These are phyloP conservation scores for Beta macrorhiza DNA, from an alignment of 179 eudicot genomes.

Conservation along the genomic window DNA sequence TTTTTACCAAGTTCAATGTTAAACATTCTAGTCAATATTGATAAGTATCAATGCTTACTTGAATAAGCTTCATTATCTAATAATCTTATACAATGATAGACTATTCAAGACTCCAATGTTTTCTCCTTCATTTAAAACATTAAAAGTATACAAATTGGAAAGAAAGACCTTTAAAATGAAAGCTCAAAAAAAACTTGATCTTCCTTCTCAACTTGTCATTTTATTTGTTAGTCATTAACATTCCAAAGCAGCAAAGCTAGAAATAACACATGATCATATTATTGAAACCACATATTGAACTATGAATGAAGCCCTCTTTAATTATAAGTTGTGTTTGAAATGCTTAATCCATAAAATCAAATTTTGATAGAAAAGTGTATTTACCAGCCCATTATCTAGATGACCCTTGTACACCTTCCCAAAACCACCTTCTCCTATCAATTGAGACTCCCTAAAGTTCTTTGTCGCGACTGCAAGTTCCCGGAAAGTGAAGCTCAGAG, in stretches of 20 bases:
- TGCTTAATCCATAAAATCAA: neutral
- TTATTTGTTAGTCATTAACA: neutral
- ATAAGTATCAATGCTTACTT: too few relatives aligned
- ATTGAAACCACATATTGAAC: neutral
- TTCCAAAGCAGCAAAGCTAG: neutral
- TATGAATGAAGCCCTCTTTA: too few relatives aligned
- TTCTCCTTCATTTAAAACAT: neutral
- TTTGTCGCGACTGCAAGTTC: conserved; percentile 62
- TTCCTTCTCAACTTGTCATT: neutral
- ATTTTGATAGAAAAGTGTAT: neutral
- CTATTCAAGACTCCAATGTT: neutral
- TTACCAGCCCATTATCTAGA: conserved; percentile 60
- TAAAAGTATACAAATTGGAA: neutral
- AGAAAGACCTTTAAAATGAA: neutral
- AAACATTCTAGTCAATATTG: too few relatives aligned
- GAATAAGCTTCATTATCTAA: too few relatives aligned
- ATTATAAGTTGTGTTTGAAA: neutral
- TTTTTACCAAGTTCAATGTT: too few relatives aligned
- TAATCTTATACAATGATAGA: too few relatives aligned
- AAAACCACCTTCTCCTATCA: conserved; percentile 67
- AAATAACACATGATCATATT: neutral
- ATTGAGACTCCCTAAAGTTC: conserved; percentile 36
- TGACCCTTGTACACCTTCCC: conserved; percentile 80
- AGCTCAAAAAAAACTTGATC: neutral
- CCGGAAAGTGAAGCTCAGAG: conserved; percentile 60